Evolutionary conservation across 2,329 filamentous ascomycete genomes (phyloP).

Genomic region (Pleurostoma richardsiae): DNA sequence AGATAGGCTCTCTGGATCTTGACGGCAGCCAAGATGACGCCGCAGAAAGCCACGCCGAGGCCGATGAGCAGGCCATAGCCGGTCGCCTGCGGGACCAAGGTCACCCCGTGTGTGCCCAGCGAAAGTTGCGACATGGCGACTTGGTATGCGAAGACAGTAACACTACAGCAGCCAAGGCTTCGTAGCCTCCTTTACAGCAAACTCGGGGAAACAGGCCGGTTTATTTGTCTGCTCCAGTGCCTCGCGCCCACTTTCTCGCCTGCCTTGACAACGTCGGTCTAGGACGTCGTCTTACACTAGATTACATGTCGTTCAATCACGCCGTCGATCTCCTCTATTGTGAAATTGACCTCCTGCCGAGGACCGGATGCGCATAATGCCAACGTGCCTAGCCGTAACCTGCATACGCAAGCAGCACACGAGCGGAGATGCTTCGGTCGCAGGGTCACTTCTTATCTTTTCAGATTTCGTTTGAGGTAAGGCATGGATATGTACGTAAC

Average conservation of each 20-base stretch:
- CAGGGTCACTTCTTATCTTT: too few species aligned
- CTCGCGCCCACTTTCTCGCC: too few species aligned
- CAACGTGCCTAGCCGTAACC: too few species aligned
- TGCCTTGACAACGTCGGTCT: too few species aligned
- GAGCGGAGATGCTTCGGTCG: too few species aligned
- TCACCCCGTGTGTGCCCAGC: constrained; percentile 1
- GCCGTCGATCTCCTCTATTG: background rate
- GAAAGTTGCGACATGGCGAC: background rate
- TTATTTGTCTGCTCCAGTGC: too few species aligned
- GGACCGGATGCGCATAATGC: background rate
- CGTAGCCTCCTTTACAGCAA: too few species aligned
- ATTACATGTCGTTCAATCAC: background rate
- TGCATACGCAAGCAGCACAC: too few species aligned
- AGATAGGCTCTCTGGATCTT: constrained; percentile 37
- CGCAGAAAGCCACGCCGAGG: constrained; percentile 38
- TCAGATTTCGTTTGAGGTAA: background rate
- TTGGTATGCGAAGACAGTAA: background rate
- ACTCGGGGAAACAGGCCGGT: too few species aligned
- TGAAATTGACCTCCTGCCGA: background rate
- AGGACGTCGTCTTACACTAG: too few species aligned
- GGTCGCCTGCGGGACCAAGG: constrained; percentile 23
- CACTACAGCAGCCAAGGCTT: background rate
- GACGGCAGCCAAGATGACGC: constrained; percentile 38
- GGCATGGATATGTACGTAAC: background rate
- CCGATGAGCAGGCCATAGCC: constrained; percentile 44